These are phyloP conservation scores for Hygrophorus pudorinus DNA, from an alignment of 768 basidiomycete species.

Conservation along the genomic window DNA sequence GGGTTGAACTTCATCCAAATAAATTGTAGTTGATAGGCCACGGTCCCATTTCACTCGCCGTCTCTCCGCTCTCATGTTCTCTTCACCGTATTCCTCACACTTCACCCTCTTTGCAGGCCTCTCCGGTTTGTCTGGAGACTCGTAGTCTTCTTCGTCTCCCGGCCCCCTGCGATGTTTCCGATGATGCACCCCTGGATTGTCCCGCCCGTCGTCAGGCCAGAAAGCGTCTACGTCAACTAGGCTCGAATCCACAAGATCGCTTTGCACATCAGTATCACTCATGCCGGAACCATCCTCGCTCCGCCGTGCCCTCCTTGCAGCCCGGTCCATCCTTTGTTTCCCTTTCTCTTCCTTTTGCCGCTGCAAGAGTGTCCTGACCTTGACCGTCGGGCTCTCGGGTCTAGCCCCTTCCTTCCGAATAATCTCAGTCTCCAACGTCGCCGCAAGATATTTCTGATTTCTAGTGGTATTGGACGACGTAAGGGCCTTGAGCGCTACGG, in stretches of 20 bases:
- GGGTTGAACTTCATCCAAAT: constrained; percentile 53
- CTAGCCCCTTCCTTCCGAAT: constrained; percentile 58
- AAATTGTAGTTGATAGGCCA: constrained; percentile 51
- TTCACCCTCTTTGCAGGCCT: constrained; percentile 29
- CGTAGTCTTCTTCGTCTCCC: constrained; percentile 77
- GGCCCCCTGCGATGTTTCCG: constrained; percentile 49
- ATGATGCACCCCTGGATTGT: constrained; percentile 11
- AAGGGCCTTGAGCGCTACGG: constrained; percentile 56
- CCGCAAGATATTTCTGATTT: constrained; percentile 59
- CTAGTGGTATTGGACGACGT: constrained; percentile 62
- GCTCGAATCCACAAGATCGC: constrained; percentile 23
- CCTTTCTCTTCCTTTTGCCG: constrained; percentile 56
- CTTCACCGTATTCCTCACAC: constrained; percentile 21
- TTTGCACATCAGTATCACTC: constrained; percentile 21
- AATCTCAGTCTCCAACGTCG: constrained; percentile 58
- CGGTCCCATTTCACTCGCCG: constrained; percentile 74
- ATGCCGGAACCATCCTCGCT: constrained; percentile 22
- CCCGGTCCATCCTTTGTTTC: constrained; percentile 44
- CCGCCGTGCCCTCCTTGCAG: constrained; percentile 46
- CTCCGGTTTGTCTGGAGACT: constrained; percentile 45
- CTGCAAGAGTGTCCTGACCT: constrained; percentile 58
- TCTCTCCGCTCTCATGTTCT: constrained; percentile 22
- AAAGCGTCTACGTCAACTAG: constrained; percentile 16
- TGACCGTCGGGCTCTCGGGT: constrained; percentile 74
- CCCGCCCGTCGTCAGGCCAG: constrained; percentile 11